Percentiles rank a stretch among this genome's conserved stretches.
Conservation (phyloP, 108 stramenopile species). For the Asterionellopsis glacialis region DNA sequence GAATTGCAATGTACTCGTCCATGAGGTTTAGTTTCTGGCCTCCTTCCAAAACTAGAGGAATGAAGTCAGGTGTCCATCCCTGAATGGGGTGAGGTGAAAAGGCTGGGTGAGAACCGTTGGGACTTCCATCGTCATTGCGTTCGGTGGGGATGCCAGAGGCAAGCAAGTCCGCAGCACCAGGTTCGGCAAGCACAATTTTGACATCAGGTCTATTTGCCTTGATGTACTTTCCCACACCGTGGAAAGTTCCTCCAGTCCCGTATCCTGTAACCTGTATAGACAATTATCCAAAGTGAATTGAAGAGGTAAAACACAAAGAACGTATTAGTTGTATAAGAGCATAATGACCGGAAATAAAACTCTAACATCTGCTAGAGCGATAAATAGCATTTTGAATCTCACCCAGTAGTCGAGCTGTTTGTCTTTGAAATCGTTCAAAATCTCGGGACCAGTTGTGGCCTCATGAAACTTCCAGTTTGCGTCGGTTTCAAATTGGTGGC, state of each 20-base stretch:
- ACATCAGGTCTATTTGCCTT: conserved; percentile 52
- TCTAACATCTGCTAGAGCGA: too few species aligned
- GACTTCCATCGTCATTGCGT: too few species aligned
- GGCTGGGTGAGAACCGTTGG: conserved; percentile 33
- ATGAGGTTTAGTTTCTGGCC: conserved; percentile 25
- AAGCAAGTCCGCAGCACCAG: conserved; percentile 57
- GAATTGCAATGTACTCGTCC: conserved; percentile 48
- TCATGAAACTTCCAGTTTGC: conserved; percentile 73
- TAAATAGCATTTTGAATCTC: neutral
- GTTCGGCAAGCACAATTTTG: conserved; percentile 62
- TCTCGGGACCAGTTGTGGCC: conserved; percentile 74
- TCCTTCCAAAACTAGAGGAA: conserved; percentile 59
- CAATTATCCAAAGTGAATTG: too few species aligned
- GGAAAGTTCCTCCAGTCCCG: conserved; percentile 69
- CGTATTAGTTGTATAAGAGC: too few species aligned
- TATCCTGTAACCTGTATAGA: conserved; percentile 9
- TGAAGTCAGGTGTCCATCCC: conserved; percentile 84
- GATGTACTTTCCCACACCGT: conserved; percentile 55
- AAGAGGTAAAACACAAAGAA: too few species aligned
- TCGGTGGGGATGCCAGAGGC: conserved; percentile 34
- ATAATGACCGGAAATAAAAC: too few species aligned
- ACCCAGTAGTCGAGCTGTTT: conserved; percentile 56
- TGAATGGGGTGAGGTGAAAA: conserved; percentile 42
- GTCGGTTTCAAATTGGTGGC: conserved; percentile 77
- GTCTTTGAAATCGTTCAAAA: conserved; percentile 49